Evolutionary conservation across 805 yeast genomes (phyloP).

Genomic region (Kurtzmaniella cleridarum): DNA sequence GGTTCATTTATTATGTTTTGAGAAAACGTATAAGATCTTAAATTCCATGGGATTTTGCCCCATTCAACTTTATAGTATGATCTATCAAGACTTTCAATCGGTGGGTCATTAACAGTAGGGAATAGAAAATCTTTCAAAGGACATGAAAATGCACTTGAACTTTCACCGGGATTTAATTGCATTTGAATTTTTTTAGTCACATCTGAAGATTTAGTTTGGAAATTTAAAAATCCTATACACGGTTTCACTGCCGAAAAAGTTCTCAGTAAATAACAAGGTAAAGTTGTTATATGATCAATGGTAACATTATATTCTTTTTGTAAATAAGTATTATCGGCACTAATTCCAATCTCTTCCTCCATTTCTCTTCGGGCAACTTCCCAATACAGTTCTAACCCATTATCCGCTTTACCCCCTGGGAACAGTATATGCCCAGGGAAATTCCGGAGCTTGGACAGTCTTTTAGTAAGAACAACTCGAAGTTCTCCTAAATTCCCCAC

Average conservation of each 20-base stretch:
- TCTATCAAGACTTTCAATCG: slow-evolving; percentile 26
- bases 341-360: slow-evolving; percentile 80
- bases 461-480: slow-evolving; percentile 70
- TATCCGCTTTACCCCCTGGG: slow-evolving; percentile 92
- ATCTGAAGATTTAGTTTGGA: slow-evolving; percentile 14
- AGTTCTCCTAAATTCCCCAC: slow-evolving; percentile 69
- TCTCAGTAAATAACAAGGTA: slow-evolving; percentile 80
- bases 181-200: slow-evolving; percentile 31
- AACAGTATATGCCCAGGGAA: slow-evolving; percentile 89
- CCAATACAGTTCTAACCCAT: slow-evolving; percentile 58
- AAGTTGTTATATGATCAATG: slow-evolving; percentile 52
- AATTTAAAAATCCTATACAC: slow-evolving; percentile 58
- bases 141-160: slow-evolving; percentile 63
- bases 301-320: slow-evolving; percentile 44
- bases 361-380: slow-evolving; percentile 78
- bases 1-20: slow-evolving; percentile 51
- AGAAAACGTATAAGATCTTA: slow-evolving; percentile 59
- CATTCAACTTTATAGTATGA: slow-evolving; percentile 42
- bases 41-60: slow-evolving; percentile 70
- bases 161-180: slow-evolving; percentile 69
- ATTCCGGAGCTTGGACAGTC: slow-evolving; percentile 62
- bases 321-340: slow-evolving; percentile 41
- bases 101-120: slow-evolving; percentile 18
- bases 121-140: slow-evolving; percentile 58
- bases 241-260: slow-evolving; percentile 84